Base-by-base conservation (phyloP, 805 yeast genomes). In the Candida ponderosae region DNA sequence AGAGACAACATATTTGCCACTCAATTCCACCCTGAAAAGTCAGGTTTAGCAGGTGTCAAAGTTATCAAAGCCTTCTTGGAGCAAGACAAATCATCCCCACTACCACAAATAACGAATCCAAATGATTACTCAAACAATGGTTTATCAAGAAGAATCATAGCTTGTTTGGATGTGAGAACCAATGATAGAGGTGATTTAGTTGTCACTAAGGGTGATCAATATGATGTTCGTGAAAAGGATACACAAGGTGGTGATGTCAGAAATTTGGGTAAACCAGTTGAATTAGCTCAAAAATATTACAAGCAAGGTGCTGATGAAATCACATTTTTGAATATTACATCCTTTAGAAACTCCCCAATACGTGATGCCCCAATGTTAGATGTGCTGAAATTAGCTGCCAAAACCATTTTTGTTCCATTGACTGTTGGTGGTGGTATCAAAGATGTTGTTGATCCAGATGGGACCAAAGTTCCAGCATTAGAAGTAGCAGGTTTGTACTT, bases 361-460 rank as follows among this genome's bases (percentile, higher is more conserved):
- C 76, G 71, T 42, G 99, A 93, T 56, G 79, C 90, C 35, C 99
- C 99, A 20, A 93, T 93, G 98, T 66, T 93, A 38, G 89, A 88
- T 49, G 96, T 93, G 3, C 67, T 93, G 46, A 76, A 73, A 43
- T 64, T 66, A 41, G 84, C 97, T 0, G 95, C 96, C 11, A 81
- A 82, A 58, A 81, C 94, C 2, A 84, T 90, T 35, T 93, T 93
- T 63, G 99, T 93, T 13, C 99, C 99, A 8, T 68, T 93, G 44
- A 93, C 99, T 0, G 96, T 93, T 31, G 99, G 99, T 32, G 99
- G 99, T 40, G 99, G 99, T 33, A 93, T 93, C 45, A 79, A 85
- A 47, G 97, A 90, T 56, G 76, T 86, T 46, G 72, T 74, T 20
- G 97, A 93, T 48, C 94, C 95, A 1, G 85, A 74, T 45, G 94